Evolutionary conservation across 352 stramenopile genomes (phyloP).

Genomic region (Peronospora belbahrii): DNA sequence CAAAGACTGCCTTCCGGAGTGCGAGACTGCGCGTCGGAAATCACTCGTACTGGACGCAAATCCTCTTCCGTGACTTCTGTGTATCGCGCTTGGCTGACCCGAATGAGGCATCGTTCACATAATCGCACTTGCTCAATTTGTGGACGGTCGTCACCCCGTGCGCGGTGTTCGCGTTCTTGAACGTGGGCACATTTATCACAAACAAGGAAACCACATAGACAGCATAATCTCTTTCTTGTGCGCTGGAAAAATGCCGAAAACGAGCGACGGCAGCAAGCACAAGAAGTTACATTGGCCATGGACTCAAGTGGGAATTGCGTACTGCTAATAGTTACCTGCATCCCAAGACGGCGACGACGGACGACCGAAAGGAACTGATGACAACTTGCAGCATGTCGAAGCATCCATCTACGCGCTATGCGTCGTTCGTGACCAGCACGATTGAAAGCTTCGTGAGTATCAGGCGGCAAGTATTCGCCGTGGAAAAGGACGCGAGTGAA

Average conservation of each 20-base stretch:
- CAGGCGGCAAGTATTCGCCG: constrained; percentile 28
- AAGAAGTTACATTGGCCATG: constrained; percentile 19
- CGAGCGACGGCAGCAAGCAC: constrained; percentile 35
- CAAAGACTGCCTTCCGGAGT: constrained; percentile 17
- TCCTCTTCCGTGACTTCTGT: constrained; percentile 32
- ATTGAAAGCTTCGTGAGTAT: constrained; percentile 18
- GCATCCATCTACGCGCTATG: constrained; percentile 19
- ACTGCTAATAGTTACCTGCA: constrained; percentile 34
- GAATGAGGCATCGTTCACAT: constrained; percentile 37
- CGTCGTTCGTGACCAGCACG: constrained; percentile 23
- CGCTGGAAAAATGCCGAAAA: constrained; percentile 29
- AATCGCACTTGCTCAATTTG: constrained; percentile 37
- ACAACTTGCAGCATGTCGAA: constrained; percentile 28
- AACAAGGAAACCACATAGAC: constrained; percentile 43
- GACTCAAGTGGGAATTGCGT: constrained; percentile 22
- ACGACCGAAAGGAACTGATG: constrained; percentile 35
- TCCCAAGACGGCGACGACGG: constrained; percentile 36
- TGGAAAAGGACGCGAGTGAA: constrained; percentile 37
- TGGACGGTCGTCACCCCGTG: constrained; percentile 18
- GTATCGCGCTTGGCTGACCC: constrained; percentile 36
- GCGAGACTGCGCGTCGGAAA: constrained; percentile 16
- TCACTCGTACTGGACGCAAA: constrained; percentile 22
- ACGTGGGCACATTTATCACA: constrained; percentile 39
- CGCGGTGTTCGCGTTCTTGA: constrained; percentile 33
- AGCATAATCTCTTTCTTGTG: constrained; percentile 29